Evolutionary conservation across 2,329 filamentous ascomycete genomes (phyloP).

Genomic region (Pseudogymnoascus sp.): DNA sequence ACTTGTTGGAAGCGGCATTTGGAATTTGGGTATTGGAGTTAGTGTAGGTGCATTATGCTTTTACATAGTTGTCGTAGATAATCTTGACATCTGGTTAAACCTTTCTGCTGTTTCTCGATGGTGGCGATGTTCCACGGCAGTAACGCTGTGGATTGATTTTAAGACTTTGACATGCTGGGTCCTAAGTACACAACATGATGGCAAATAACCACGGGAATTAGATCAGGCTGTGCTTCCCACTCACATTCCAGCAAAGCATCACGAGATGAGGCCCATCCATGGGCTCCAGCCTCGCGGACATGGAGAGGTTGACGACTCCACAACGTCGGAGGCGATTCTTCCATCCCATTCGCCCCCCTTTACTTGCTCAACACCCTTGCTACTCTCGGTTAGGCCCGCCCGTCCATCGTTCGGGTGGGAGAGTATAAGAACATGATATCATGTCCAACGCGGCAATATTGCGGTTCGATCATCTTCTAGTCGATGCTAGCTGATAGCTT

Average conservation of each 20-base stretch:
- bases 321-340: background rate
- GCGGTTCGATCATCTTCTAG: background rate
- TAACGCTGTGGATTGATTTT: background rate
- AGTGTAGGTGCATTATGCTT: background rate
- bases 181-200: background rate
- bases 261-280: background rate
- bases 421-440: slow-evolving; percentile 2
- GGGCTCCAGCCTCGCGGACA: background rate
- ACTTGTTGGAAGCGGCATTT: slow-evolving; percentile 1
- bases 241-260: background rate
- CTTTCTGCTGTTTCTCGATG: background rate
- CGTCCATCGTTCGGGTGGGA: background rate
- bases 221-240: background rate
- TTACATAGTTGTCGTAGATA: background rate
- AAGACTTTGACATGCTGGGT: background rate
- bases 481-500: background rate
- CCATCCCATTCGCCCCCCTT: background rate
- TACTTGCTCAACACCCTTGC: slow-evolving; percentile 1
- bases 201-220: background rate
- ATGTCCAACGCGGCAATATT: background rate
- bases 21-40: slow-evolving; percentile 5
- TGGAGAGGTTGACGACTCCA: background rate
- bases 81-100: background rate
- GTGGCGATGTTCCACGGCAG: background rate
- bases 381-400: background rate